Evolutionary conservation across 345 rosid species (phyloP).

Genomic region (Pseudoturritis turrita): DNA sequence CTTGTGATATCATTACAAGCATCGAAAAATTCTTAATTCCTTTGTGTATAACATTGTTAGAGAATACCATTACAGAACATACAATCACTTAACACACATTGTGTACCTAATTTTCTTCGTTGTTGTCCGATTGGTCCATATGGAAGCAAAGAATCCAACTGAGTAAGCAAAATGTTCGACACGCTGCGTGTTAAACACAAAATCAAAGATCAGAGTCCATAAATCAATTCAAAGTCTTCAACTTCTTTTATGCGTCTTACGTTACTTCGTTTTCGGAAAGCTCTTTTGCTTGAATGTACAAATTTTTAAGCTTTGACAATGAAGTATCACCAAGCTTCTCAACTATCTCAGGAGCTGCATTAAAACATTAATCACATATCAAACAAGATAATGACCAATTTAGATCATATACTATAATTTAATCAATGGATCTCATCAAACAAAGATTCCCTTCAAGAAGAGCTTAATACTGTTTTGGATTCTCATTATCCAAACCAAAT

Average conservation of each 20-base stretch:
- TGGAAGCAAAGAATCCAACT: slow-evolving; percentile 62
- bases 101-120: slow-evolving; percentile 59
- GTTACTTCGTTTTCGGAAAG: slow-evolving; percentile 69
- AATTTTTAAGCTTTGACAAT: slow-evolving; percentile 43
- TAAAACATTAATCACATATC: slow-evolving; percentile 15
- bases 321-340: slow-evolving; percentile 81
- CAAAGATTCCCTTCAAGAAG: no score
- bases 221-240: neutral
- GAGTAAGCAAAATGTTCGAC: slow-evolving; percentile 46
- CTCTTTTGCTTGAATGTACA: slow-evolving; percentile 63
- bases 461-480: no score
- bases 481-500: no score
- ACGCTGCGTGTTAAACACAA: slow-evolving; percentile 36
- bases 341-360: slow-evolving; percentile 79
- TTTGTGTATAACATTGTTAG: neutral
- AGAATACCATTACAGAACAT: neutral
- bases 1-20: slow-evolving; percentile 9
- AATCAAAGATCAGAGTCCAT: neutral
- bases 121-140: slow-evolving; percentile 64
- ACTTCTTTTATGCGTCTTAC: slow-evolving; percentile 30
- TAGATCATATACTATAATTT: neutral
- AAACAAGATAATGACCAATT: neutral
- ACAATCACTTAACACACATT: neutral
- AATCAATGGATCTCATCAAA: no score
- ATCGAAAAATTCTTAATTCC: neutral